Base-by-base conservation (phyloP, 1,284 basidiomycete species). In the Rhodotorula sp. region DNA sequence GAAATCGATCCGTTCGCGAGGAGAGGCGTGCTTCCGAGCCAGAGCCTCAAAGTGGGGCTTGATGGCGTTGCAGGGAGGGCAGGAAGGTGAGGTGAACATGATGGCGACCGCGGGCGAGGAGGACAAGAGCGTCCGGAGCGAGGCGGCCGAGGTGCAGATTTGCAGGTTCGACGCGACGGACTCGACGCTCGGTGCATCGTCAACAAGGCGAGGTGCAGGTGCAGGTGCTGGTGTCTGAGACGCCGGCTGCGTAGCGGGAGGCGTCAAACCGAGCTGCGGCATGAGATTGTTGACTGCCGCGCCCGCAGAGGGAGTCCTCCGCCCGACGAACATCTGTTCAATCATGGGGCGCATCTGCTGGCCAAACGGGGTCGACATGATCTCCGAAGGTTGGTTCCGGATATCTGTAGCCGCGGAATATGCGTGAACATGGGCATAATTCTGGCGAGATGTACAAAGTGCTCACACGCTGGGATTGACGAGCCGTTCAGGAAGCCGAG, bases 341-440 rank as follows among this genome's bases (percentile, higher is more conserved):
- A 83, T 82, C 77, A 80, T 81, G 2, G 81, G 81, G 0, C 78
- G 76, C 72, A 82, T 71, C 62, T 77, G 74, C 62, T 78, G 76
- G 3, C 81, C 82, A 29, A 83, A 82, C 2, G 82, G 82, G 1
- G 82, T 83, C 43, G 76, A 65, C 59, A 83, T 79, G 69, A 82
- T 79, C 64, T 80, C 78, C 61, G 73, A 67, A 3, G 82, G 80
- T n/a, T 69, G 67, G 49, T 68, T 62, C 4, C 75, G 64, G 26
- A 81, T 81, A 58, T 81, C 78, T 10, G 65, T 67, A 6, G 16
- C 10, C 8, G 47, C 4, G 34, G 34, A 6, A 34, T 34, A 34
- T n/a, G n/a, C n/a, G n/a, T n/a, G n/a, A n/a, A n/a, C n/a, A n/a
- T n/a, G n/a, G n/a, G n/a, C n/a, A n/a, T n/a, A n/a, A n/a, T n/a